These are phyloP conservation scores for Ramalina peruviana DNA, from an alignment of 495 filamentous ascomycete genomes.

Conservation along the genomic window DNA sequence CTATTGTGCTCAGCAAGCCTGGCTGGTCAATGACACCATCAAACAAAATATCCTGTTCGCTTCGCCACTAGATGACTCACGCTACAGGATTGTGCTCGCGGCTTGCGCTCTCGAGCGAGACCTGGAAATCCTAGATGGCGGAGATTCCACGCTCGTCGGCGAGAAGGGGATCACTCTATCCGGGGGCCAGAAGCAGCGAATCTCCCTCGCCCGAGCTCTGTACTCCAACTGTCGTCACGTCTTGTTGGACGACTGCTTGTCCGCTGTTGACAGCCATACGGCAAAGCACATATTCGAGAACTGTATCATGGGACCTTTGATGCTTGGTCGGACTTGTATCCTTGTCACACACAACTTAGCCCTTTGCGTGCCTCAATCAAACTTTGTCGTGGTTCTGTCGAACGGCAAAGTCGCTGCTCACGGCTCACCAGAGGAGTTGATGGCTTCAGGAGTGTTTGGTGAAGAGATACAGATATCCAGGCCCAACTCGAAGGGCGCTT, in stretches of 20 bases:
- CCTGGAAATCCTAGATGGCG: conserved; percentile 78
- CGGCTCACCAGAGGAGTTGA: conserved; percentile 61
- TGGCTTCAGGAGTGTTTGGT: conserved; percentile 70
- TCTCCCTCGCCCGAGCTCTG: conserved; percentile 83
- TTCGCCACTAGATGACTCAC: conserved; percentile 61
- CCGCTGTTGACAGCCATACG: conserved; percentile 97
- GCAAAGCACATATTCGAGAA: conserved; percentile 97
- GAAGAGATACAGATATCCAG: conserved; percentile 67
- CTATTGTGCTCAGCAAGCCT: conserved; percentile 95
- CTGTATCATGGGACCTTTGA: conserved; percentile 79
- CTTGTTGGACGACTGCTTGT: conserved; percentile 88
- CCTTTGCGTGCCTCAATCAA: conserved; percentile 63
- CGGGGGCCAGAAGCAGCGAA: conserved; percentile 94
- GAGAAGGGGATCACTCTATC: conserved; percentile 97
- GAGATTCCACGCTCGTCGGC: conserved; percentile 87
- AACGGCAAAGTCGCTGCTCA: conserved; percentile 73
- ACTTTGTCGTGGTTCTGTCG: conserved; percentile 70
- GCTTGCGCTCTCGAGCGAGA: conserved; percentile 92
- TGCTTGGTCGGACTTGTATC: conserved; percentile 81
- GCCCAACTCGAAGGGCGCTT: conserved; percentile 48
- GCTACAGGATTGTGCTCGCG: conserved; percentile 77
- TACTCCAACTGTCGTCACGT: conserved; percentile 87
- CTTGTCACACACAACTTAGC: conserved; percentile 93
- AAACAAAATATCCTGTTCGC: conserved; percentile 95
- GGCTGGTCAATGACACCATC: conserved; percentile 93